phyloP scores from a whole-genome alignment of 2,329 filamentous ascomycete genomes.

The Bipolaris bicolor region DNA sequence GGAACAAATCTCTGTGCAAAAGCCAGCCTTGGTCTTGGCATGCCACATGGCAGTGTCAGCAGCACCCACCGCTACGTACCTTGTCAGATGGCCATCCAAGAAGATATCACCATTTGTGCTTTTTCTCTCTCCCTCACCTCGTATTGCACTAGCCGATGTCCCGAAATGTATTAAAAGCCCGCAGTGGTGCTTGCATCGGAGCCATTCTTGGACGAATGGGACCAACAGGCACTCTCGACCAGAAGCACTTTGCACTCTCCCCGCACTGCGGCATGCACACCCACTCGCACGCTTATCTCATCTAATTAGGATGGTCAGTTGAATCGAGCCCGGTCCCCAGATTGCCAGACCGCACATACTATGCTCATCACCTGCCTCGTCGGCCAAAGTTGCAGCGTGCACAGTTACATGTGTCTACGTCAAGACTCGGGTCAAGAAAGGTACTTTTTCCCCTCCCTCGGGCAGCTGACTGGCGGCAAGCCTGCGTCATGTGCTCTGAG shows the following conservation, averaged over 20 bases:
- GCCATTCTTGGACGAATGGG: conserved; percentile 15
- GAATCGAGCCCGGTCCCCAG: neutral
- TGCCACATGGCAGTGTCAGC: neutral
- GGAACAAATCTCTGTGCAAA: neutral
- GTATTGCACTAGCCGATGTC: conserved; percentile 14
- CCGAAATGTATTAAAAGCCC: conserved; percentile 17
- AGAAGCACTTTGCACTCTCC: conserved; percentile 12
- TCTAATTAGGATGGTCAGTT: neutral
- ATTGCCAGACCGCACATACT: neutral
- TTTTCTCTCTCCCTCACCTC: conserved; percentile 15
- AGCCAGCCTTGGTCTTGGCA: neutral
- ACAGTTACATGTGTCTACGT: neutral
- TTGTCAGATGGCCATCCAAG: neutral
- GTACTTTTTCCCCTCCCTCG: neutral
- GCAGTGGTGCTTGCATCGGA: conserved; percentile 20
- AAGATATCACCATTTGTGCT: neutral
- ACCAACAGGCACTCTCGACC: conserved; percentile 16
- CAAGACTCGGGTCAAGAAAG: neutral
- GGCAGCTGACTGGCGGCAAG: neutral
- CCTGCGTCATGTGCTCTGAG: neutral
- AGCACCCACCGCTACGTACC: neutral
- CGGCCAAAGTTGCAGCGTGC: neutral
- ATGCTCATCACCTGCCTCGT: neutral
- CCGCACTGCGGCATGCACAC: conserved; percentile 5
- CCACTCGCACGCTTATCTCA: conserved; percentile 12